These are phyloP conservation scores for Saururus chinensis DNA, from an alignment of 164 flowering plant species.

Conservation along the genomic window DNA sequence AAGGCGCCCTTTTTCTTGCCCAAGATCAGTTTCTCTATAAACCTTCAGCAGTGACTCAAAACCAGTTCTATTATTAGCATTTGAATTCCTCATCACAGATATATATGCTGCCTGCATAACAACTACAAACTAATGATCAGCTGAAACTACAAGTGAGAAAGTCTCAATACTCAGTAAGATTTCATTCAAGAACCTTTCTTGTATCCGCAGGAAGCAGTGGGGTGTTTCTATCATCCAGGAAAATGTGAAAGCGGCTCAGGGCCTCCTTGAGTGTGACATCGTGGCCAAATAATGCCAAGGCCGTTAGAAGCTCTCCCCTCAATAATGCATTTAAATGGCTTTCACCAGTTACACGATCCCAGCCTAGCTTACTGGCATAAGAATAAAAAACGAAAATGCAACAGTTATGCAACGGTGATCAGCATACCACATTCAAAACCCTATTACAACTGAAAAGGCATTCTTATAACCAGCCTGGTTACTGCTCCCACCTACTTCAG, in stretches of 20 bases:
- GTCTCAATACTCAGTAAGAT: not conserved
- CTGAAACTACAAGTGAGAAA: not conserved
- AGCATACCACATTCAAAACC: not conserved
- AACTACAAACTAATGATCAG: not conserved
- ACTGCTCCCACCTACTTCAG: too few relatives aligned
- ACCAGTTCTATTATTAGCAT: conserved; percentile 50
- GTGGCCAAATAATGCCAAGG: conserved; percentile 71
- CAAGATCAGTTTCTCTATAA: conserved; percentile 82
- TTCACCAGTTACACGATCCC: conserved; percentile 80
- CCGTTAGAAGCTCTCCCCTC: conserved; percentile 86
- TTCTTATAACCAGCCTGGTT: too few relatives aligned
- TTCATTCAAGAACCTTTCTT: conserved; percentile 49
- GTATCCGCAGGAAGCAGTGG: conserved; percentile 79
- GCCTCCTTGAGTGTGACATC: conserved; percentile 61
- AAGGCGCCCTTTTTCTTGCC: conserved; percentile 87
- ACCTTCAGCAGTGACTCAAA: conserved; percentile 72
- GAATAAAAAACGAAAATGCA: not conserved
- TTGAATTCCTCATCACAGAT: conserved; percentile 72
- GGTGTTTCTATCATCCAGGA: conserved; percentile 66
- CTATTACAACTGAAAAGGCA: too few relatives aligned
- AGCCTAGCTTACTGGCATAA: conserved; percentile 70
- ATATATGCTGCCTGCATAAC: conserved; percentile 72
- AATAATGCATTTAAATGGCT: conserved; percentile 87
- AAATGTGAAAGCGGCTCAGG: conserved; percentile 56
- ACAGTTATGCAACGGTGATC: not conserved